Evolutionary conservation across 495 filamentous ascomycete genomes (phyloP).

Genomic region (Penicillium coffeae): DNA sequence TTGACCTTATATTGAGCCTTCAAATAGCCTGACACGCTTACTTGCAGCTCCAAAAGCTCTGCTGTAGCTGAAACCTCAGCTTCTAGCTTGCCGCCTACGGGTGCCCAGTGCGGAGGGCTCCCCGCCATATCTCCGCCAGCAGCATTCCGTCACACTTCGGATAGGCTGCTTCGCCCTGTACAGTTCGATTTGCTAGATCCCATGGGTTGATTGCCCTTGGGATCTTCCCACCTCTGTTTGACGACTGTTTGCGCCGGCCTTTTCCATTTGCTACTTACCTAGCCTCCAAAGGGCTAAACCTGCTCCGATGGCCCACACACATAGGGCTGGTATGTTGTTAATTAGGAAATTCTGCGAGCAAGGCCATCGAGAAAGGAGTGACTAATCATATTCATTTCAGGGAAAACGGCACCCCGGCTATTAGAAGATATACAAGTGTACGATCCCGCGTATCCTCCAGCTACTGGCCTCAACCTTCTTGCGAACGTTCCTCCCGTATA

Average conservation of each 20-base stretch:
- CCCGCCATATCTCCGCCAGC: conserved; percentile 26
- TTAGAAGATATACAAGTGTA: conserved; percentile 54
- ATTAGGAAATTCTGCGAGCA: not conserved
- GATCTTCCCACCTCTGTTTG: conserved; percentile 9
- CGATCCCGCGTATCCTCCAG: conserved; percentile 48
- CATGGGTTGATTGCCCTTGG: conserved; percentile 5
- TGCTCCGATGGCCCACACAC: conserved; percentile 7
- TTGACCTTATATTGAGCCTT: too few species aligned
- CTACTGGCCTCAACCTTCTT: conserved; percentile 50
- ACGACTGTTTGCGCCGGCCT: not conserved
- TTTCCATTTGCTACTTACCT: not conserved
- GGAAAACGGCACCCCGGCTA: conserved; percentile 61
- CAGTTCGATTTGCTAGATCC: not conserved
- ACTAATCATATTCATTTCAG: conserved; percentile 26
- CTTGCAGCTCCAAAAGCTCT: not conserved
- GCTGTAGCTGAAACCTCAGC: not conserved
- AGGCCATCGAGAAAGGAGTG: not conserved
- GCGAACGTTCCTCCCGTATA: conserved; percentile 48
- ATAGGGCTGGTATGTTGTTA: conserved; percentile 32
- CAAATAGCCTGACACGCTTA: not conserved
- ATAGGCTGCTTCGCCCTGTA: not conserved
- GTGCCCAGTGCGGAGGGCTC: conserved; percentile 24
- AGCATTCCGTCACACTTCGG: conserved; percentile 9
- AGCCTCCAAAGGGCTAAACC: not conserved
- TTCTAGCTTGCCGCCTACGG: conserved; percentile 18